Conservation (phyloP, 805 yeast genomes). For the Zygosaccharomyces gambellarensis region DNA sequence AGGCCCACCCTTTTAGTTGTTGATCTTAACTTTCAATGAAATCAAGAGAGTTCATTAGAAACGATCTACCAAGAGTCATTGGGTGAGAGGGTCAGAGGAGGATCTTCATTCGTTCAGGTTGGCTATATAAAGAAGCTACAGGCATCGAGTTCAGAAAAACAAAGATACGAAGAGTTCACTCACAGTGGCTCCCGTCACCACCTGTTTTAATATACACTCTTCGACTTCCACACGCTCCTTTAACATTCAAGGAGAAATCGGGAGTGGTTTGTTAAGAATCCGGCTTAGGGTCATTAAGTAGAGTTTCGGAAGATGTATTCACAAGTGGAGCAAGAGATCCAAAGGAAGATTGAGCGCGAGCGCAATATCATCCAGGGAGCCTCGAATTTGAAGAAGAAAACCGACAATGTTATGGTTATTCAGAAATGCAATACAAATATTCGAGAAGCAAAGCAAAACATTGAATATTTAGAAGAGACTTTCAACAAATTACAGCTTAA, state of each 20-base stretch:
- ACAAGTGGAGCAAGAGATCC: conserved; percentile 53
- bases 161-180: background rate
- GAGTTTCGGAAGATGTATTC: conserved; percentile 7
- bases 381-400: conserved; percentile 68
- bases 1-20: conserved; percentile 2
- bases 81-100: conserved; percentile 1
- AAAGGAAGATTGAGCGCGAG: conserved; percentile 83
- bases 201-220: background rate
- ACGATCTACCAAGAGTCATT: background rate
- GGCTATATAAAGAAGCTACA: background rate
- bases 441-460: conserved; percentile 85
- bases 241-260: background rate
- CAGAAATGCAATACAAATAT: conserved; percentile 88
- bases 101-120: background rate
- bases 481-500: conserved; percentile 50
- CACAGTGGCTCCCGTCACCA: background rate
- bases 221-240: background rate
- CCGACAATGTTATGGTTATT: conserved; percentile 76
- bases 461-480: conserved; percentile 79
- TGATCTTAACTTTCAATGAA: background rate
- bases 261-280: background rate
- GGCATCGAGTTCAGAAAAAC: background rate
- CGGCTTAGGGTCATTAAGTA: background rate
- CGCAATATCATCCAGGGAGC: conserved; percentile 85
- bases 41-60: background rate